Conservation (phyloP, 2,329 filamentous ascomycete genomes). For the Boeremia exigua region DNA sequence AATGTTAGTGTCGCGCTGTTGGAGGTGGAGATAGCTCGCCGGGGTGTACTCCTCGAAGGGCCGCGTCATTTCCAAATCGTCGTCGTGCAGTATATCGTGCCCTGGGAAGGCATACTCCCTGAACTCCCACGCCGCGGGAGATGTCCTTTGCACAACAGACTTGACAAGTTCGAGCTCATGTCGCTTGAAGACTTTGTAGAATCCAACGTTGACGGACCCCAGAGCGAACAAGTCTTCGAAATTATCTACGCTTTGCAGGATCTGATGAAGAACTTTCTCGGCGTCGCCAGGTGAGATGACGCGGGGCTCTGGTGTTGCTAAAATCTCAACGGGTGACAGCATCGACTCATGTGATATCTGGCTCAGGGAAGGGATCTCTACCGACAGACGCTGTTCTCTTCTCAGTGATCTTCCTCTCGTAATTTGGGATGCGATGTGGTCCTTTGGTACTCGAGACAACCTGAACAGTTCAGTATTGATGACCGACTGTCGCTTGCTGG, state of each 20-base stretch:
- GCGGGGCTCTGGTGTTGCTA: conserved; percentile 26
- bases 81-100: conserved; percentile 50
- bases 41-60: conserved; percentile 62
- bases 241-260: conserved; percentile 57
- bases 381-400: conserved; percentile 29
- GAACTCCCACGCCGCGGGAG: conserved; percentile 65
- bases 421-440: conserved; percentile 42
- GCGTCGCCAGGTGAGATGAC: conserved; percentile 53
- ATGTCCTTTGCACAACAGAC: conserved; percentile 58
- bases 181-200: conserved; percentile 64
- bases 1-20: conserved; percentile 60
- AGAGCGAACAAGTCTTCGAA: conserved; percentile 63
- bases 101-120: conserved; percentile 64
- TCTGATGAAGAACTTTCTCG: conserved; percentile 59
- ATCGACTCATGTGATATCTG: conserved; percentile 31
- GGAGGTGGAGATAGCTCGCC: conserved; percentile 57
- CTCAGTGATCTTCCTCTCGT: conserved; percentile 23
- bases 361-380: conserved; percentile 28
- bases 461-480: conserved; percentile 24
- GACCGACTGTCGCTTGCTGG: conserved; percentile 49
- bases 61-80: conserved; percentile 51
- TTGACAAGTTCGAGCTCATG: conserved; percentile 63
- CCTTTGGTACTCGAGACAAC: conserved; percentile 30
- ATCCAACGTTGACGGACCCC: conserved; percentile 61
- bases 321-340: conserved; percentile 27